A percentile compares a stretch with the other conserved stretches of the same genome.
These are phyloP conservation scores for Saturnispora silvae DNA, from an alignment of 805 yeast genomes.

Conservation along the genomic window DNA sequence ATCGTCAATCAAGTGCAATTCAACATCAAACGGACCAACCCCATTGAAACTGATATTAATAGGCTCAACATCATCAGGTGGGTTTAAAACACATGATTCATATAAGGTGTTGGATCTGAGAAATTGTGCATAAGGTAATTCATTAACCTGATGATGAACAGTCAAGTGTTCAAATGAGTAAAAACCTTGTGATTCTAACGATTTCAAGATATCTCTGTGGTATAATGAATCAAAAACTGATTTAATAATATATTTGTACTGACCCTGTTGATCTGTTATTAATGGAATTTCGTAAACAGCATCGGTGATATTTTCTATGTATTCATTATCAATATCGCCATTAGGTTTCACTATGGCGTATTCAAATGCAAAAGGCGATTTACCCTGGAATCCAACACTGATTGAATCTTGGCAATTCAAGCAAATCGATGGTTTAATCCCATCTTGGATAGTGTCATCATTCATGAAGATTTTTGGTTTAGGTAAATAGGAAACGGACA, in stretches of 20 bases:
- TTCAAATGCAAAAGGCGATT: conserved; percentile 54
- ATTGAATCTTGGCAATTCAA: conserved; percentile 18
- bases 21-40: conserved; percentile 56
- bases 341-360: conserved; percentile 53
- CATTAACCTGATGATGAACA: conserved; percentile 43
- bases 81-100: conserved; percentile 24
- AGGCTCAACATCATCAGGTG: conserved; percentile 29
- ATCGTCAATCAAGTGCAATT: conserved; percentile 26
- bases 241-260: conserved; percentile 47
- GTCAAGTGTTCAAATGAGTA: conserved; percentile 26
- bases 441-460: neutral
- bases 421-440: conserved; percentile 15
- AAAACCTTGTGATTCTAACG: conserved; percentile 15
- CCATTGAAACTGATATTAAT: conserved; percentile 51
- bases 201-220: conserved; percentile 28
- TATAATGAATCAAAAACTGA: conserved; percentile 61
- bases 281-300: conserved; percentile 27
- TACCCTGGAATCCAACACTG: conserved; percentile 41
- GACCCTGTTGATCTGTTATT: conserved; percentile 41
- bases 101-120: conserved; percentile 13
- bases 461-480: conserved; percentile 21
- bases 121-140: conserved; percentile 46
- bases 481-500: conserved; percentile 22
- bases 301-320: conserved; percentile 37
- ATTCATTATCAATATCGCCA: conserved; percentile 33